Conservation (phyloP, 495 filamentous ascomycete species). For the Annulohypoxylon maeteangense region DNA sequence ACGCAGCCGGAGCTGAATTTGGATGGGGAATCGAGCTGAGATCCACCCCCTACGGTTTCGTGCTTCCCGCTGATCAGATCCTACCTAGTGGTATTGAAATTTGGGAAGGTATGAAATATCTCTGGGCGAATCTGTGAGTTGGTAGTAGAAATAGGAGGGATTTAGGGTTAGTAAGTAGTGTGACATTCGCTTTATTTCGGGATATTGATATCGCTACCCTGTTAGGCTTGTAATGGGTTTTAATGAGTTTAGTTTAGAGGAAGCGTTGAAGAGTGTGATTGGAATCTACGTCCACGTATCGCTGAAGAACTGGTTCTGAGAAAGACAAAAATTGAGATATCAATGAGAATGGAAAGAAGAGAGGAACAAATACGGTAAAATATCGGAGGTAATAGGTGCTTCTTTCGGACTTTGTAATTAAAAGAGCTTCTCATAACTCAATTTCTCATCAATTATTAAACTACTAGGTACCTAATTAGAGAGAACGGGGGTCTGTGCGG, state of each 20-base stretch:
- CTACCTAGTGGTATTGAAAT: slow-evolving; percentile 61
- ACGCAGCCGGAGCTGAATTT: slow-evolving; percentile 62
- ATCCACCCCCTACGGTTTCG: slow-evolving; percentile 61
- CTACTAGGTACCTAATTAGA: too few species aligned
- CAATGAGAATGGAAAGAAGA: background rate
- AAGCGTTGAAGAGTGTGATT: too few species aligned
- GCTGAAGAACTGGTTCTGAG: background rate
- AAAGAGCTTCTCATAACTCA: background rate
- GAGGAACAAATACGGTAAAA: background rate
- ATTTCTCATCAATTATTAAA: too few species aligned
- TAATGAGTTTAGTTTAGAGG: too few species aligned
- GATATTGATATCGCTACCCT: too few species aligned
- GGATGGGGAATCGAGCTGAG: slow-evolving; percentile 67
- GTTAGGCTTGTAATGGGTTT: too few species aligned
- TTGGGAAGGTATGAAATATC: slow-evolving; percentile 65
- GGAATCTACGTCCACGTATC: too few species aligned
- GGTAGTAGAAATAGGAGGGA: background rate
- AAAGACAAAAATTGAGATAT: background rate
- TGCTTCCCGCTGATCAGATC: slow-evolving; percentile 68
- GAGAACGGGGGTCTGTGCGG: too few species aligned
- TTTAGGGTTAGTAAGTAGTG: too few species aligned
- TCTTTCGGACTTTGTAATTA: background rate
- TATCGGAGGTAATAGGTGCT: background rate
- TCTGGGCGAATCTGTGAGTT: slow-evolving; percentile 57
- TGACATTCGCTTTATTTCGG: too few species aligned